These are phyloP conservation scores for Aspergillus sp. DNA, from an alignment of 2,329 filamentous ascomycete species.

Conservation along the genomic window DNA sequence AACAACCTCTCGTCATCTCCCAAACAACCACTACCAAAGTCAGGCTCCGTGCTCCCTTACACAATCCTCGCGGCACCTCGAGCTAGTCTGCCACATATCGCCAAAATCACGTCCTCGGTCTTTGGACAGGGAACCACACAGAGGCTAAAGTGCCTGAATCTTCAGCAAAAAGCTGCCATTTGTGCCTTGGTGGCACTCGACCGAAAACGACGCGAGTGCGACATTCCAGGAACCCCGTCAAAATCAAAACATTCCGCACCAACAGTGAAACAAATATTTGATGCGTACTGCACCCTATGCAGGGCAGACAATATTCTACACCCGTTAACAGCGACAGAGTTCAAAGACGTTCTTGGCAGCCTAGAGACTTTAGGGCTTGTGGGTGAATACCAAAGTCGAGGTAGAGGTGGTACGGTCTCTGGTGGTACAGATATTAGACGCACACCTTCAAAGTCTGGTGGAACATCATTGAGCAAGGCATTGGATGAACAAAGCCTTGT, in stretches of 20 bases:
- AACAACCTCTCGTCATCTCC: slow-evolving; percentile 64
- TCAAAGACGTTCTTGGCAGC: slow-evolving; percentile 86
- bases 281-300: slow-evolving; percentile 79
- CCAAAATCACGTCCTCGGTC: slow-evolving; percentile 82
- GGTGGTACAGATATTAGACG: slow-evolving; percentile 52
- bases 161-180: slow-evolving; percentile 94
- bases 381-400: slow-evolving; percentile 66
- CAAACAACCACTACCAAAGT: slow-evolving; percentile 40
- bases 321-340: slow-evolving; percentile 86
- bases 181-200: slow-evolving; percentile 88
- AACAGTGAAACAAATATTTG: slow-evolving; percentile 79
- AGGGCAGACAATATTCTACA: slow-evolving; percentile 85
- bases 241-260: slow-evolving; percentile 64
- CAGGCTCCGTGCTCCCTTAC: slow-evolving; percentile 51
- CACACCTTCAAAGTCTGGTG: slow-evolving; percentile 69
- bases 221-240: slow-evolving; percentile 55
- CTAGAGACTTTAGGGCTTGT: slow-evolving; percentile 85
- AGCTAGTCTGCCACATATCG: slow-evolving; percentile 86
- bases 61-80: slow-evolving; percentile 80
- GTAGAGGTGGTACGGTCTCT: slow-evolving; percentile 62
- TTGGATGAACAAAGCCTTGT: slow-evolving; percentile 76
- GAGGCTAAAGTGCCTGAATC: slow-evolving; percentile 80
- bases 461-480: slow-evolving; percentile 52
- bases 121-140: slow-evolving; percentile 88
- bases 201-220: slow-evolving; percentile 58